These are phyloP conservation scores for Kurtzmaniella fragi DNA, from an alignment of 805 yeast species.

Conservation along the genomic window DNA sequence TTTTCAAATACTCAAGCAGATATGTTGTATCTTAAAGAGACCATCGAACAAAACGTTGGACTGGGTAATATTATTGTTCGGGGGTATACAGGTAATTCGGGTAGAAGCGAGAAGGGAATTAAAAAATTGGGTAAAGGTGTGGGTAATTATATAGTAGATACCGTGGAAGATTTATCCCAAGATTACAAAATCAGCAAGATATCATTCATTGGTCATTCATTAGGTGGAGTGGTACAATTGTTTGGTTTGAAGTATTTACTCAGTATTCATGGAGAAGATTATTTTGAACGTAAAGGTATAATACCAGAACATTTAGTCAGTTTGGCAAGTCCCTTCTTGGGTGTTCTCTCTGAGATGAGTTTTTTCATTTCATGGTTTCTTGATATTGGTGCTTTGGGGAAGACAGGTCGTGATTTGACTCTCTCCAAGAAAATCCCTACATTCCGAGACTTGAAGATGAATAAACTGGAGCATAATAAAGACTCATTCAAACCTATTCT, in stretches of 20 bases:
- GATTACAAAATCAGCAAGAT: constrained; percentile 19
- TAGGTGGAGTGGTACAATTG: constrained; percentile 40
- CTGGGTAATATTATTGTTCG: constrained; percentile 31
- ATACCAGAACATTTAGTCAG: constrained; percentile 30
- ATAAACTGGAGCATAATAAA: constrained; percentile 8
- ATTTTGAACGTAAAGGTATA: constrained; percentile 21
- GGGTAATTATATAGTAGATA: constrained; percentile 21
- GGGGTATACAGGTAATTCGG: constrained; percentile 38
- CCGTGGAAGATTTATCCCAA: constrained; percentile 17
- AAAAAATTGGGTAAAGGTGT: constrained; percentile 30
- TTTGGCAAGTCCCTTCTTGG: constrained; percentile 40
- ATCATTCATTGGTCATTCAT: constrained; percentile 40
- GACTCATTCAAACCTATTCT: constrained; percentile 28
- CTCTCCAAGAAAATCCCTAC: constrained; percentile 28
- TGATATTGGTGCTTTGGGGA: constrained; percentile 41
- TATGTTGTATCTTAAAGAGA: constrained; percentile 37
- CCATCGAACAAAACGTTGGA: constrained; percentile 17
- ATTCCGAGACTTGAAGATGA: constrained; percentile 11
- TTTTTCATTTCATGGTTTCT: constrained; percentile 35
- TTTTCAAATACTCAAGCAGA: constrained; percentile 41
- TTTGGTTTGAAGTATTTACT: constrained; percentile 35
- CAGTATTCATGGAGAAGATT: constrained; percentile 24
- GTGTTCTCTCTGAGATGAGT: constrained; percentile 38
- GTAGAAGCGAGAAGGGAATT: constrained; percentile 37
- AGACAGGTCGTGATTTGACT: constrained; percentile 42